phyloP scores from a whole-genome alignment of 2,329 filamentous ascomycete species.

The Venturia oleaginea region DNA sequence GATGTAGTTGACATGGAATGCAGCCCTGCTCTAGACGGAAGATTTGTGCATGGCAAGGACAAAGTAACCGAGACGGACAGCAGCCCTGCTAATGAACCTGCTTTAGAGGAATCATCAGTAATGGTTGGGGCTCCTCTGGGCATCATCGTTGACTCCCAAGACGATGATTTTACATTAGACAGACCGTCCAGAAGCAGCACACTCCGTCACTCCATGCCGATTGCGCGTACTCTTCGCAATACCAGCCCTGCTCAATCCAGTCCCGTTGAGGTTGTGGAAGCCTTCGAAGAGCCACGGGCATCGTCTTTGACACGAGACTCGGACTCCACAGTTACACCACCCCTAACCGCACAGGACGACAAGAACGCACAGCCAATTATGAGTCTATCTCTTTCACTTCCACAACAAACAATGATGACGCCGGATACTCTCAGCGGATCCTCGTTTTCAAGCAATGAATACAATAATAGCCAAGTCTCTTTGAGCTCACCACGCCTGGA shows the following conservation, averaged over 20 bases:
- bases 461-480: slow-evolving; percentile 50
- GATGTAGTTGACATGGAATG: slow-evolving; percentile 32
- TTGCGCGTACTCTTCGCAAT: not conserved
- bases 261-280: slow-evolving; percentile 34
- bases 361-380: slow-evolving; percentile 30
- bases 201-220: not conserved
- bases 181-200: slow-evolving; percentile 13
- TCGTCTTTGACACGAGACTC: slow-evolving; percentile 42
- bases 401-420: slow-evolving; percentile 48
- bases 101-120: not conserved
- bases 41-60: slow-evolving; percentile 30
- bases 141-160: not conserved
- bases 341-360: slow-evolving; percentile 21
- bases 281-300: slow-evolving; percentile 38
- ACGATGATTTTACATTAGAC: slow-evolving; percentile 14
- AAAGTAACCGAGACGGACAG: not conserved
- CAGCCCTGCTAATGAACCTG: not conserved
- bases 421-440: slow-evolving; percentile 50
- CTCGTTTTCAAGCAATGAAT: slow-evolving; percentile 55
- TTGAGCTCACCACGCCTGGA: slow-evolving; percentile 65
- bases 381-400: slow-evolving; percentile 27
- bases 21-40: slow-evolving; percentile 35
- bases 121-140: not conserved
- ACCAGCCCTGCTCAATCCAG: slow-evolving; percentile 1
- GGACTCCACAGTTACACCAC: slow-evolving; percentile 37